Base-by-base conservation (phyloP, 169 alveolate species). In the Plasmodium sp. region DNA sequence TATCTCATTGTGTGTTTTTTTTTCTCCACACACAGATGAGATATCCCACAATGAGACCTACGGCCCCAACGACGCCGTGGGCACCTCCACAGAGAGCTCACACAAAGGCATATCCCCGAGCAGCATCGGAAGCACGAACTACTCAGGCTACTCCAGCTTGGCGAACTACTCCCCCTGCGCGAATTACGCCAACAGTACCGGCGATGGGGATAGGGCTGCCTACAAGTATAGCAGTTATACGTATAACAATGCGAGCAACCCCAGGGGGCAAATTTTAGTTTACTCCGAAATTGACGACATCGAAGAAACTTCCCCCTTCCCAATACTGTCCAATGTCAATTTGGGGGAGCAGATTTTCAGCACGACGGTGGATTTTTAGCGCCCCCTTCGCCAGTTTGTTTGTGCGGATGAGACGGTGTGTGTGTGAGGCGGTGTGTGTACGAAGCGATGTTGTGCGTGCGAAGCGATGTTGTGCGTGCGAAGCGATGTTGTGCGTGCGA, bases 281-380 rank as follows among this genome's bases (percentile, higher is more conserved):
- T 75, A 86, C 45, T 75, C 93, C 22, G 93, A 86, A 71, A 77
- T 86, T 41, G 93, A 86, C 45, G 93, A 86, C 51, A 58, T 86
- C 31, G 93, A 86, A 86, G 93, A 86, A 86, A 86, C 93, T 14
- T 86, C 93, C 71, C 84, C 75, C 7, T 86, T 75, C 71, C 93
- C 93, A 48, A 86, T 86, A 5, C 34, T 86, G 31, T 79, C 93
- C 5, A 86, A 86, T 39, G 51, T 86, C 9, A 86, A 86, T 86
- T 86, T 86, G 33, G 93, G 93, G 33, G 93, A 86, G 71, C 93
- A 86, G 31, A 86, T 86, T 36, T 86, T 86, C 81, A 86, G 93
- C 34, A 86, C 93, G 14, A 86, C 93, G 14, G 93, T 86, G 43
- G 93, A 86, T 56, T 86, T 86, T 71, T 86, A 86, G 45, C 71